Evolutionary conservation across 208 protist species (phyloP).

Genomic region (Novymonas esmeraldas): DNA sequence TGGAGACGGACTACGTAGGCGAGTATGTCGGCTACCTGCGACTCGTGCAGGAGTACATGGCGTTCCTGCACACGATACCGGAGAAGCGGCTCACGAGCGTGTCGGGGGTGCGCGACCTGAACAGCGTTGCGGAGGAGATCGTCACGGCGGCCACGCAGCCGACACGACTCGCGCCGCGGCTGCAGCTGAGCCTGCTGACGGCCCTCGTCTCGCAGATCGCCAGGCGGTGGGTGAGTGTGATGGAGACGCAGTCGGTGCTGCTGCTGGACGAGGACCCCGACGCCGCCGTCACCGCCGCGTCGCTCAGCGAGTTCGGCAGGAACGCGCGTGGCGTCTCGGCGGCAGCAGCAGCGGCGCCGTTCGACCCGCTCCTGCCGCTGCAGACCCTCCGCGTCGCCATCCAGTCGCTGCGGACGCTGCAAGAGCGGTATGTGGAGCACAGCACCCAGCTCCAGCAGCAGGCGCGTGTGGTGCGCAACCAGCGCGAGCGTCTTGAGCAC

Average conservation of each 20-base stretch:
- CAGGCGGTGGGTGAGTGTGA: conserved; percentile 50
- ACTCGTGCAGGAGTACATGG: conserved; percentile 68
- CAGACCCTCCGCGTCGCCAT: conserved; percentile 40
- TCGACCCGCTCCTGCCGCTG: conserved; percentile 21
- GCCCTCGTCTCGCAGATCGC: conserved; percentile 53
- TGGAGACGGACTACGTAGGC: conserved; percentile 69
- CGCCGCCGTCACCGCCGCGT: conserved; percentile 7
- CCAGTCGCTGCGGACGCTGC: conserved; percentile 41
- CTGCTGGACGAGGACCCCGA: conserved; percentile 33
- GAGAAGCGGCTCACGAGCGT: conserved; percentile 49
- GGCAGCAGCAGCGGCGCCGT: background rate
- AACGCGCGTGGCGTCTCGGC: background rate
- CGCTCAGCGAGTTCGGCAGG: conserved; percentile 4
- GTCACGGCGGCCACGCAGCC: conserved; percentile 44
- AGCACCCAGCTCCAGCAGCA: conserved; percentile 34
- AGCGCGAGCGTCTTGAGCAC: conserved; percentile 31
- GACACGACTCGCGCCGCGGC: conserved; percentile 48
- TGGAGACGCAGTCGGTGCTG: conserved; percentile 42
- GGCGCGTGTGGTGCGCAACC: conserved; percentile 26
- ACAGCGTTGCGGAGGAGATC: conserved; percentile 39
- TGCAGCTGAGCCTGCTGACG: conserved; percentile 55
- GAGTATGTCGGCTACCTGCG: conserved; percentile 71
- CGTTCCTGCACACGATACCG: conserved; percentile 62
- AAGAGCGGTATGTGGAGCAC: conserved; percentile 46
- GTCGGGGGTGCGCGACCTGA: conserved; percentile 27